A percentile compares a stretch with the other conserved stretches of the same genome.
Evolutionary conservation across 2,329 filamentous ascomycete genomes (phyloP).

Genomic region (Cladophialophora chaetospira): DNA sequence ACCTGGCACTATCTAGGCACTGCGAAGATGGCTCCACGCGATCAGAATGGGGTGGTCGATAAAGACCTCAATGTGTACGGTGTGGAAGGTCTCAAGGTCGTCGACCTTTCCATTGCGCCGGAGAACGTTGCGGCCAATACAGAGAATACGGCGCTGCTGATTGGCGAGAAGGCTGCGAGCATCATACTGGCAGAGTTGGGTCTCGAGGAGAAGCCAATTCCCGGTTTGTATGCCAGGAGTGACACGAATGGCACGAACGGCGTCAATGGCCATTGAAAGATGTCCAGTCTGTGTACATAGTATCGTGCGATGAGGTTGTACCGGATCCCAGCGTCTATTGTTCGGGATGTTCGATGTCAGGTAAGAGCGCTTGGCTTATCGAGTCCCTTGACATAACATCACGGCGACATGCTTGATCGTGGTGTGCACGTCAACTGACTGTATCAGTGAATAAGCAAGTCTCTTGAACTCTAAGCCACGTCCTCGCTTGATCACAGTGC

Average conservation of each 20-base stretch:
- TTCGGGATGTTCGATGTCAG: too few species aligned
- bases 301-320: too few species aligned
- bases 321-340: too few species aligned
- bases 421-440: too few species aligned
- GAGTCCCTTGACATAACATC: too few species aligned
- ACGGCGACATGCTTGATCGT: too few species aligned
- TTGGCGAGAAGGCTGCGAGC: background rate
- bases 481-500: too few species aligned
- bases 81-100: background rate
- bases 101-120: background rate
- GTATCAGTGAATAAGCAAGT: too few species aligned
- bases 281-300: too few species aligned
- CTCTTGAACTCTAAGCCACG: too few species aligned
- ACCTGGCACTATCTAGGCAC: constrained; percentile 35
- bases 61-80: background rate
- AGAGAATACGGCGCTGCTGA: background rate
- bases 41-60: background rate
- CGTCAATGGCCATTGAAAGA: background rate
- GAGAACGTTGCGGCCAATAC: background rate
- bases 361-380: too few species aligned
- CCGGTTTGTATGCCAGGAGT: background rate
- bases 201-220: background rate
- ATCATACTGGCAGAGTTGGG: background rate
- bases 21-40: background rate
- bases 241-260: background rate